A percentile compares a stretch with the other conserved stretches of the same genome.
These are phyloP conservation scores for Eragrostis curvula DNA, from an alignment of 176 grass and related monocot genomes.

Conservation along the genomic window DNA sequence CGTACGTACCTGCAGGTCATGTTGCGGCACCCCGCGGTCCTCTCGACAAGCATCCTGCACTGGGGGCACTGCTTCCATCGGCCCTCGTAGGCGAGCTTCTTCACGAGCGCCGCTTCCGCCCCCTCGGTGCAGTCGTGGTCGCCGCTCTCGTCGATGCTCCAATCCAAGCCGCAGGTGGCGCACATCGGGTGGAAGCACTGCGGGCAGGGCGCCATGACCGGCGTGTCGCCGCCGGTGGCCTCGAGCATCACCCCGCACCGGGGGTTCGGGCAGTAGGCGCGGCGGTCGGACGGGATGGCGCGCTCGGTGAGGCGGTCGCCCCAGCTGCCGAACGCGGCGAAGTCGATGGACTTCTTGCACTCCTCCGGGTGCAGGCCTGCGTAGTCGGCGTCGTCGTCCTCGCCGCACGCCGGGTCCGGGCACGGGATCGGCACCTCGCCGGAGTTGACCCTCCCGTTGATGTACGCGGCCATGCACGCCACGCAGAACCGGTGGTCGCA, in stretches of 20 bases:
- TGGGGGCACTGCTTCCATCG: slow-evolving; percentile 40
- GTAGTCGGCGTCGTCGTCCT: not conserved
- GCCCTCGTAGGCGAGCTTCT: slow-evolving; percentile 10
- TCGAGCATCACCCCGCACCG: slow-evolving; percentile 41
- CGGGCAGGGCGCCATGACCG: slow-evolving; percentile 41
- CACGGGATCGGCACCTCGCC: slow-evolving; percentile 40
- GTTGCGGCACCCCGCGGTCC: not conserved
- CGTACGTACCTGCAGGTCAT: slow-evolving; percentile 38
- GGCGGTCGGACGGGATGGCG: slow-evolving; percentile 4
- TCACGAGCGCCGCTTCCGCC: not conserved
- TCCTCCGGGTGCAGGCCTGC: slow-evolving; percentile 33
- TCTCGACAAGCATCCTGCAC: slow-evolving; percentile 33
- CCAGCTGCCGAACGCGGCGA: slow-evolving; percentile 42
- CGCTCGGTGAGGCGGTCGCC: slow-evolving; percentile 38
- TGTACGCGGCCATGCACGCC: slow-evolving; percentile 44
- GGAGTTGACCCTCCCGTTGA: slow-evolving; percentile 36
- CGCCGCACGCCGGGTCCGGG: slow-evolving; percentile 37
- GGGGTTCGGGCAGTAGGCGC: slow-evolving; percentile 48
- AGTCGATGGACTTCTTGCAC: slow-evolving; percentile 49
- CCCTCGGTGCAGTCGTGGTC: slow-evolving; percentile 37
- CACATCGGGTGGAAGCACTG: slow-evolving; percentile 39
- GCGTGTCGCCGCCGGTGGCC: not conserved
- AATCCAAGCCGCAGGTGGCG: slow-evolving; percentile 38
- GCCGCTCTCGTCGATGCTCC: not conserved
- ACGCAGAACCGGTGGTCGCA: slow-evolving; percentile 61